Evolutionary conservation across 129 eudicot genomes (phyloP), one percentile per base, ranked within the genome.

Genomic region (Kitagawia praeruptora): DNA sequence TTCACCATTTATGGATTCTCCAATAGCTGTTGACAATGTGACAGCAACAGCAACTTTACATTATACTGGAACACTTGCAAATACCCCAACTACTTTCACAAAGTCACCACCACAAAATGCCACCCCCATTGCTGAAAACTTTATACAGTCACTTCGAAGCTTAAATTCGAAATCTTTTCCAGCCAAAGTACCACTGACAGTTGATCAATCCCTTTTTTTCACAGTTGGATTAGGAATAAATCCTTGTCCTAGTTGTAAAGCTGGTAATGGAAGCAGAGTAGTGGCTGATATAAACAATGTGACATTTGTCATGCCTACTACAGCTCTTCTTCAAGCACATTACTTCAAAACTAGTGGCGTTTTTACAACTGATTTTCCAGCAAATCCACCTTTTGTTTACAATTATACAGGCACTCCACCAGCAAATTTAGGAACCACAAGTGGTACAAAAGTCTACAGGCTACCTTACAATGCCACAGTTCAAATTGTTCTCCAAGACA

Each of bases 291-390:
- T 92, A 42, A 92, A 92, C 70, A 92, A 92, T 80, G 90, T 90
- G 44, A 92, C 97, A 0, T 92, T 92, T 74, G 88, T 84, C 16
- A 92, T 92, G 97, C 96, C 96, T 5, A 87, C 91, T 6, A 84
- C 85, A 0, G 93, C 90, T 13, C 85, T 92, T 19, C 76, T 92
- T 49, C 96, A 90, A 81, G 97, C 97, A 4, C 96, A 90, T 76
- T 85, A 82, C 74, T 92, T 88, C 79, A 87, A 85, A 2, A 83
- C 79, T 8, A 87, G 84, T 41, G 96, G 93, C 39, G 93, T 92
- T n/a, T 92, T 90, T 82, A 88, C 96, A 1, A 82, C 93, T 1
- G 97, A 92, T 83, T 92, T 92, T 61, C 97, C 97, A 6, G 91
- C 83, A 19, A 88, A 90, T 76, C 97, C 97, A 0, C 91, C 91